Evolutionary conservation across 257 asterid species (phyloP).

Genomic region (Solanum ossicruentum): DNA sequence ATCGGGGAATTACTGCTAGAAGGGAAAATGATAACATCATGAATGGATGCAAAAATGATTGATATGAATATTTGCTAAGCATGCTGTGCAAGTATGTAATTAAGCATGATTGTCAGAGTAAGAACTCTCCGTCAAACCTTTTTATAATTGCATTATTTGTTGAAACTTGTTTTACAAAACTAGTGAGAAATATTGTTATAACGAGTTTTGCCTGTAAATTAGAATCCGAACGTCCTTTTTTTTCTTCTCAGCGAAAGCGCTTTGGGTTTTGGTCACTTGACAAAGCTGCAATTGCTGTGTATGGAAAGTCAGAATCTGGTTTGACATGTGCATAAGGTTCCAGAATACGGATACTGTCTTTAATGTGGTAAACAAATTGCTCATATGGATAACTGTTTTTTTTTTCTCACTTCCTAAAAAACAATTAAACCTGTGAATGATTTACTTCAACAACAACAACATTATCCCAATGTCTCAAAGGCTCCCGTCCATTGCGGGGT

Average conservation of each 20-base stretch:
- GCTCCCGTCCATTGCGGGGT: no score
- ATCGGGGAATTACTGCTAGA: not conserved
- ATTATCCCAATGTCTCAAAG: no score
- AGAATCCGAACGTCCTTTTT: not conserved
- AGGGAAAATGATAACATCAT: not conserved
- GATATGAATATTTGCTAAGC: not conserved
- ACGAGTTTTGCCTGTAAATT: not conserved
- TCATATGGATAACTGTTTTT: not conserved
- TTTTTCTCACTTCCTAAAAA: not conserved
- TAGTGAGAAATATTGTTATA: not conserved
- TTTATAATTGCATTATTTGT: not conserved
- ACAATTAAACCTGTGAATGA: not conserved
- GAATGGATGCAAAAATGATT: not conserved
- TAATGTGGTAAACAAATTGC: not conserved
- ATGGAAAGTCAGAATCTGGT: no score
- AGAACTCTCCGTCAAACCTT: not conserved
- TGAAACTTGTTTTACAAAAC: not conserved
- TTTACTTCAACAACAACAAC: no score
- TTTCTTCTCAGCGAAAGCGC: not conserved
- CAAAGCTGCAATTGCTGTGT: not conserved
- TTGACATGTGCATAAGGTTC: no score
- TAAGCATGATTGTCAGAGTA: not conserved
- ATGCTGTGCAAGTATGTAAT: not conserved
- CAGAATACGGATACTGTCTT: not conserved
- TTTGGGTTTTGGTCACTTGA: not conserved